phyloP scores from a whole-genome alignment of 306 rosid species.

The Begonia masoniana region DNA sequence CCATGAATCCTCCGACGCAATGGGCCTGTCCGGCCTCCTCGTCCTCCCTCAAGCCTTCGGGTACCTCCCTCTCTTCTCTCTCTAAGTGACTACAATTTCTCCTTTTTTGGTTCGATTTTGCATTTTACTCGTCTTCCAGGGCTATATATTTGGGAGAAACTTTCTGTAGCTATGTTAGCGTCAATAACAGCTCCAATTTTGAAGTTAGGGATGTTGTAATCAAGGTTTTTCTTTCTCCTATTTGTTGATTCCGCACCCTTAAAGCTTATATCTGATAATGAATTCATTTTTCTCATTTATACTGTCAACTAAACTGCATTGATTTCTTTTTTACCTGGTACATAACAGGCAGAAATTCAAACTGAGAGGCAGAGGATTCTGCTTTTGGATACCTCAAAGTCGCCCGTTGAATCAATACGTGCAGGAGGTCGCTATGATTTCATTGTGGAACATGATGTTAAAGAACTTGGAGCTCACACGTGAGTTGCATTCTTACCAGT shows the following conservation, averaged over 20 bases:
- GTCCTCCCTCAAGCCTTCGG: slow-evolving; percentile 98
- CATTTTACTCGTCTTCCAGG: slow-evolving; percentile 20
- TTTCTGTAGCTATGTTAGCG: slow-evolving; percentile 88
- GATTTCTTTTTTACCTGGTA: neutral
- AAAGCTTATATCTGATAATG: too few species aligned
- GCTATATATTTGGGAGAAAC: slow-evolving; percentile 95
- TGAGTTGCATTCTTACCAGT: slow-evolving; percentile 15
- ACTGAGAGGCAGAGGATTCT: slow-evolving; percentile 92
- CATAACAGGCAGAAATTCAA: slow-evolving; percentile 82
- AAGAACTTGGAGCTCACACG: slow-evolving; percentile 98
- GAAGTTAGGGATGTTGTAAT: slow-evolving; percentile 73
- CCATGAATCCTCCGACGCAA: slow-evolving; percentile 51
- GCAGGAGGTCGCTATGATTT: slow-evolving; percentile 93
- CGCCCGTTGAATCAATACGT: slow-evolving; percentile 84
- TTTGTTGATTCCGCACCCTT: too few species aligned
- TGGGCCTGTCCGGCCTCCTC: slow-evolving; percentile 94
- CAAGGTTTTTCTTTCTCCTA: slow-evolving; percentile 32
- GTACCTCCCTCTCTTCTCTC: slow-evolving; percentile 12
- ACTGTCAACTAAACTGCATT: too few species aligned
- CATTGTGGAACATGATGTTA: slow-evolving; percentile 95
- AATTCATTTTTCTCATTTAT: too few species aligned
- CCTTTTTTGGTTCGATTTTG: neutral
- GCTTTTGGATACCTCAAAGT: slow-evolving; percentile 77
- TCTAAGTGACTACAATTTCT: neutral
- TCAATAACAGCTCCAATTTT: slow-evolving; percentile 80